Base-by-base conservation (phyloP, 345 rosid genomes). In the Arabidopsis arenosa region DNA sequence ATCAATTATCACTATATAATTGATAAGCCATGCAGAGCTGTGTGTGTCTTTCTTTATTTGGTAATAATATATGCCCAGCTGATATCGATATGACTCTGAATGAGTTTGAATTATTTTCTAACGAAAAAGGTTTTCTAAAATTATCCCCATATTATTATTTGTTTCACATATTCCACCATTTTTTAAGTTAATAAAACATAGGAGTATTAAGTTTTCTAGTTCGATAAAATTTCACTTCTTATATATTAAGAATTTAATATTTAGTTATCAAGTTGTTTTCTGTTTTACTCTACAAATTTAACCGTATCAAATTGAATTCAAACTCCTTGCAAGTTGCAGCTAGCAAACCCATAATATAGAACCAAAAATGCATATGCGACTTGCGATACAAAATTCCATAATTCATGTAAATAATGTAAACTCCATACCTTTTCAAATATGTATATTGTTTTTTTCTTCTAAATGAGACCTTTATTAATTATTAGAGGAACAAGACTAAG, bases 401-500 rank as follows among this genome's bases (percentile, higher is more conserved):
- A 36, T 21, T 44, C 47, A 58, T 18, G 48, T 48, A 5, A 58
- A 59, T 1, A 48, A 48, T 71, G 12, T 36, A 49, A 18, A 28
- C 36, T 70, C 8, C 17, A 2, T n/a, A n/a, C n/a, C n/a, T n/a
- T n/a, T n/a, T n/a, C n/a, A n/a, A n/a, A n/a, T 5, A 12, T 33
- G 35, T 35, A 9, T 39, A n/a, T 14, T 44, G 15, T 44, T 44
- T 12, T 12, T 10, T 43, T 4, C 11, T 43, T 41, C 3, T 9
- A 9, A 45, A 45, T 45, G 9, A 23, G 51, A 5, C 51, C 18
- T 14, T 47, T 47, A 2, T 7, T 33, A 15, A 74, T 55, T n/a
- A 69, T 28, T 66, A 32, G 26, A 26, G 15, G 39, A 55, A 44
- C 11, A 67, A 60, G 57, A 60, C n/a, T 61, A 70, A 45, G 70